phyloP scores from a whole-genome alignment of 2,329 filamentous ascomycete species.

The Cryphonectria naterciae region DNA sequence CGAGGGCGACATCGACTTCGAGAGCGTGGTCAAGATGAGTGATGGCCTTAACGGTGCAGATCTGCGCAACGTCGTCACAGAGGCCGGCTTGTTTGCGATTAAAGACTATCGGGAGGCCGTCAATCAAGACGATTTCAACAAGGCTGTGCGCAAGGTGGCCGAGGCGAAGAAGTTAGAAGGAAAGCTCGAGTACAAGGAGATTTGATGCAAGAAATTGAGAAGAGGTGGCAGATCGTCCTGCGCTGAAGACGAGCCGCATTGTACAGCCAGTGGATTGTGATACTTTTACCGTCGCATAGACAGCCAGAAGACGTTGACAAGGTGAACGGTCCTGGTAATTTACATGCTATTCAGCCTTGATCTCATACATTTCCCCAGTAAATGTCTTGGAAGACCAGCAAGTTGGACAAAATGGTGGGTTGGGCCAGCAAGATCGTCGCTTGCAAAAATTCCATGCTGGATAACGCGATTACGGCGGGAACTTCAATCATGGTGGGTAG shows the following conservation, averaged over 20 bases:
- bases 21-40: conserved; percentile 99
- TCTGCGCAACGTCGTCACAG: conserved; percentile 95
- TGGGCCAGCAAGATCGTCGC: no score
- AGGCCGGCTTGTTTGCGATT: conserved; percentile 96
- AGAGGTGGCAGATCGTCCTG: not conserved
- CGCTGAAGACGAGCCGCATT: not conserved
- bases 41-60: conserved; percentile 97
- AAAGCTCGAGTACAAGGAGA: conserved; percentile 65
- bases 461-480: not conserved
- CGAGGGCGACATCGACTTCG: conserved; percentile 96
- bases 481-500: not conserved
- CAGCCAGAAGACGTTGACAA: not conserved
- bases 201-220: not conserved
- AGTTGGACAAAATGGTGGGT: no score
- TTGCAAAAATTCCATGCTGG: not conserved
- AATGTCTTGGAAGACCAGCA: no score
- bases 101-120: conserved; percentile 96
- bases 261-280: not conserved
- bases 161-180: conserved; percentile 98
- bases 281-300: not conserved
- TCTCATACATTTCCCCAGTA: no score
- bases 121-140: conserved; percentile 99
- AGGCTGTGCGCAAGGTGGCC: conserved; percentile 95
- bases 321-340: not conserved
- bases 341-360: not conserved